A percentile compares a stretch with the other conserved stretches of the same genome.
Conservation (phyloP, 495 filamentous ascomycete species). For the Sporormia fimetaria region DNA sequence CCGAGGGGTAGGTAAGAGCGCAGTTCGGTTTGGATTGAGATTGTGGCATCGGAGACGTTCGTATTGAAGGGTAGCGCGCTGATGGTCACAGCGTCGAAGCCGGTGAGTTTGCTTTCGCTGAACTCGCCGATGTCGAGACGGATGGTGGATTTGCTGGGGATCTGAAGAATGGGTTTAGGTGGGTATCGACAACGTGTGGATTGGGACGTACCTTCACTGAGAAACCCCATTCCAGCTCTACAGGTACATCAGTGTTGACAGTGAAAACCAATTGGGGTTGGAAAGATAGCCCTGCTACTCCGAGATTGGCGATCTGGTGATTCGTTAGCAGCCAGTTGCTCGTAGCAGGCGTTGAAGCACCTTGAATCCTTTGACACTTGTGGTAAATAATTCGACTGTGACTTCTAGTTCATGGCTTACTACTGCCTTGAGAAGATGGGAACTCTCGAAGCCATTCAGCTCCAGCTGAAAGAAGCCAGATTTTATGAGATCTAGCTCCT, state of each 20-base stretch:
- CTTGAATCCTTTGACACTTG: conserved; percentile 2
- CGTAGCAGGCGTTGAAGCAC: too few species aligned
- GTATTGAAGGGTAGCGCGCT: conserved; percentile 4
- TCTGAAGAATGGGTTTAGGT: neutral
- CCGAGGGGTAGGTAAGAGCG: conserved; percentile 4
- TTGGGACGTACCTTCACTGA: conserved; percentile 2
- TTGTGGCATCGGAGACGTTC: conserved; percentile 3
- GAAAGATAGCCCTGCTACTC: conserved; percentile 2
- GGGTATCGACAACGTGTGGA: neutral
- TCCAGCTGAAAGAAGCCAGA: conserved; percentile 9
- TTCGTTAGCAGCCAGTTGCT: neutral
- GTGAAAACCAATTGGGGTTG: conserved; percentile 2
- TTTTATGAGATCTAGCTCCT: conserved; percentile 5
- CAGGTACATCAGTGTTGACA: neutral
- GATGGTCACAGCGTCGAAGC: conserved; percentile 6
- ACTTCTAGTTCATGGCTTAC: neutral
- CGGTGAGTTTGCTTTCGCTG: conserved; percentile 2
- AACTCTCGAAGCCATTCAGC: conserved; percentile 4
- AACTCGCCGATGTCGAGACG: conserved; percentile 8
- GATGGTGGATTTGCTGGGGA: conserved; percentile 9
- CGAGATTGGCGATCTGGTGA: conserved; percentile 2
- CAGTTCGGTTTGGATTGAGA: conserved; percentile 1
- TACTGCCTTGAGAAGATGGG: neutral
- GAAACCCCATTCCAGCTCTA: conserved; percentile 8
- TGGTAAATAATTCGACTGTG: conserved; percentile 1